Percentiles rank a stretch among this genome's conserved stretches.
Conservation (phyloP, 1,139 yeast genomes). For the Spathaspora sp. region DNA sequence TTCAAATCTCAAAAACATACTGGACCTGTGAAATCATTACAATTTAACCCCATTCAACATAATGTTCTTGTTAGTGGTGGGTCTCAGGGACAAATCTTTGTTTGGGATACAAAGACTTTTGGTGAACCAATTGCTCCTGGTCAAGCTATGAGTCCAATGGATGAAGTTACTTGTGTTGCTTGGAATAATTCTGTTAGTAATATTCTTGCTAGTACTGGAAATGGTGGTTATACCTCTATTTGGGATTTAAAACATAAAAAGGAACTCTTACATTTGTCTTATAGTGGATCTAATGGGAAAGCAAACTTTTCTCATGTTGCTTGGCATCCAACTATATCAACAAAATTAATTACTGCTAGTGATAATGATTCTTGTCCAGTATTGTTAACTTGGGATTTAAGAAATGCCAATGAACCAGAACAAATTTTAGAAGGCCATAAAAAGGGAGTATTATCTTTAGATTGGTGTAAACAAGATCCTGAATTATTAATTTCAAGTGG, state of each 20-base stretch:
- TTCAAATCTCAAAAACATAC: slow-evolving; percentile 58
- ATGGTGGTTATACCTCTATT: slow-evolving; percentile 80
- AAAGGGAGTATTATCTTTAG: slow-evolving; percentile 84
- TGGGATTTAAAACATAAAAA: slow-evolving; percentile 91
- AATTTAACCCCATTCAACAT: slow-evolving; percentile 73
- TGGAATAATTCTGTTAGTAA: slow-evolving; percentile 89
- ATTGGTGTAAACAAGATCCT: slow-evolving; percentile 90
- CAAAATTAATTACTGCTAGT: slow-evolving; percentile 85
- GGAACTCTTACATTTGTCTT: slow-evolving; percentile 82
- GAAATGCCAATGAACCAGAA: slow-evolving; percentile 91
- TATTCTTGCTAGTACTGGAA: slow-evolving; percentile 87
- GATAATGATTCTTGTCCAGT: slow-evolving; percentile 80
- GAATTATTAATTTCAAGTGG: slow-evolving; percentile 82
- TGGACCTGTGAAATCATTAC: slow-evolving; percentile 70
- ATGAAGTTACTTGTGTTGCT: slow-evolving; percentile 76
- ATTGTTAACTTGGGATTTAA: slow-evolving; percentile 88
- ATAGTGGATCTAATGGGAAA: slow-evolving; percentile 54
- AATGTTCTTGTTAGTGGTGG: slow-evolving; percentile 87
- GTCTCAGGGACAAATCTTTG: slow-evolving; percentile 75
- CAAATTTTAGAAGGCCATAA: slow-evolving; percentile 73
- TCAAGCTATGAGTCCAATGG: slow-evolving; percentile 75
- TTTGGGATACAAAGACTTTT: slow-evolving; percentile 81
- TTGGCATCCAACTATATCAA: slow-evolving; percentile 87
- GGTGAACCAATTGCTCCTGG: slow-evolving; percentile 73
- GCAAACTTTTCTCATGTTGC: slow-evolving; percentile 68